Base-by-base conservation (phyloP, 805 yeast genomes). In the Cyberlindnera mrakii region DNA sequence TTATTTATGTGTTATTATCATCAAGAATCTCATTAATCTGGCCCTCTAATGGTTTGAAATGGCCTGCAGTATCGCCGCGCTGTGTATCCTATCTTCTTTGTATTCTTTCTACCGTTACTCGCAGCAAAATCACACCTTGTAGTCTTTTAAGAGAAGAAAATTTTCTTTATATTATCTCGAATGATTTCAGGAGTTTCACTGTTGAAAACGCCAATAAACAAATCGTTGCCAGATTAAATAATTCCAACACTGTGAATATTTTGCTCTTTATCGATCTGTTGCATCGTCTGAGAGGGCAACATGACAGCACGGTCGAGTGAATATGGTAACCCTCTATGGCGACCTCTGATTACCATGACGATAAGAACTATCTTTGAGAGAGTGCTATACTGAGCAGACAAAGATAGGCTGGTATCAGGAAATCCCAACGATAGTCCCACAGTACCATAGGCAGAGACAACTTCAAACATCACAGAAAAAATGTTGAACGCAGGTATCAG, bases 301-400 rank as follows among this genome's bases (percentile, higher is more conserved):
- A 91, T 81, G 50, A 93, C 84, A 30, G 99, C 98, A 60, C 99
- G 79, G 64, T 93, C 99, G 44, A 93, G 74, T 0, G 90, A 71
- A 59, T 91, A 89, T 1, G 99, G 99, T 46, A 93, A 71, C 31
- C 98, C 98, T 74, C 99, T 86, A 57, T 90, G 97, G 46, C 97
- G 74, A 9, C 99, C 98, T 67, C 99, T 78, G 36, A 93, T 74
- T 85, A 93, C 80, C 83, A 89, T 79, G 5, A 89, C 90, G 49
- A 87, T 80, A 30, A 93, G 79, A 3, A 91, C 86, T 36, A 93
- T 68, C 58, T 93, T 93, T 2, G 96, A 84, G 7, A 91, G 55
- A 0, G 74, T 72, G 17, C 76, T 74, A 60, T 91, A 87, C 57
- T 82, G 77, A 0, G 78, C 88, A 15, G 83, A 74, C 38, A 93